Evolutionary conservation across 768 basidiomycete species (phyloP).

Genomic region (Nidularia pulvinata): DNA sequence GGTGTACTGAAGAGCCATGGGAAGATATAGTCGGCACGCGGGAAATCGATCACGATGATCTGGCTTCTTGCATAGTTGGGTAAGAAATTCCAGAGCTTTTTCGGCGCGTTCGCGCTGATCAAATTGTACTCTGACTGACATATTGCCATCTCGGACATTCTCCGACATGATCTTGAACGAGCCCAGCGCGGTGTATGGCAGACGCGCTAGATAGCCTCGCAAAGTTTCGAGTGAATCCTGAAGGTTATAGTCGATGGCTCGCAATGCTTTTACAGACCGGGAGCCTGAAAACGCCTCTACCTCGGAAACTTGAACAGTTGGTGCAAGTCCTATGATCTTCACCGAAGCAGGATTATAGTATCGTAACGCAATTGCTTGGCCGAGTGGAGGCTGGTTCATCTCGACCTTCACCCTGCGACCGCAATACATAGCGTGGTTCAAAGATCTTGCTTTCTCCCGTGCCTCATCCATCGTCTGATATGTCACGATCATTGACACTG

Average conservation of each 20-base stretch:
- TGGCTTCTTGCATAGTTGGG: conserved; percentile 42
- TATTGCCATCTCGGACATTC: too few species aligned
- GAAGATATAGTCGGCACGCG: conserved; percentile 35
- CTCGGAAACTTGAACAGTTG: conserved; percentile 12
- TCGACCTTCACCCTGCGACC: conserved; percentile 47
- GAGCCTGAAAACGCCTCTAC: conserved; percentile 27
- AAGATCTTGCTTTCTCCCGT: conserved; percentile 23
- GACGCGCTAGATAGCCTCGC: background rate
- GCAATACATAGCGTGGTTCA: conserved; percentile 30
- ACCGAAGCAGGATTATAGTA: conserved; percentile 18
- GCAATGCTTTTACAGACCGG: conserved; percentile 3
- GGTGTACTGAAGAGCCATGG: conserved; percentile 48
- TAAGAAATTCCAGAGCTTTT: too few species aligned
- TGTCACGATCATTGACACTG: conserved; percentile 39
- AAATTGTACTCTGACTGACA: too few species aligned
- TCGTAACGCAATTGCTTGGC: conserved; percentile 13
- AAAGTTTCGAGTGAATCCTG: conserved; percentile 3
- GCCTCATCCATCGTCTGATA: conserved; percentile 33
- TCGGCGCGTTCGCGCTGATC: too few species aligned
- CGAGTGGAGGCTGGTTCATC: conserved; percentile 37
- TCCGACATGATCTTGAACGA: too few species aligned
- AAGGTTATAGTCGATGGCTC: background rate
- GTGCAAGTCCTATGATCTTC: conserved; percentile 41
- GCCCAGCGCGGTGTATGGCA: too few species aligned
- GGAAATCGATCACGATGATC: conserved; percentile 31